A percentile compares a stretch with the other conserved stretches of the same genome.
phyloP scores from a whole-genome alignment of 495 filamentous ascomycete species.

The Daldinia vernicosa region DNA sequence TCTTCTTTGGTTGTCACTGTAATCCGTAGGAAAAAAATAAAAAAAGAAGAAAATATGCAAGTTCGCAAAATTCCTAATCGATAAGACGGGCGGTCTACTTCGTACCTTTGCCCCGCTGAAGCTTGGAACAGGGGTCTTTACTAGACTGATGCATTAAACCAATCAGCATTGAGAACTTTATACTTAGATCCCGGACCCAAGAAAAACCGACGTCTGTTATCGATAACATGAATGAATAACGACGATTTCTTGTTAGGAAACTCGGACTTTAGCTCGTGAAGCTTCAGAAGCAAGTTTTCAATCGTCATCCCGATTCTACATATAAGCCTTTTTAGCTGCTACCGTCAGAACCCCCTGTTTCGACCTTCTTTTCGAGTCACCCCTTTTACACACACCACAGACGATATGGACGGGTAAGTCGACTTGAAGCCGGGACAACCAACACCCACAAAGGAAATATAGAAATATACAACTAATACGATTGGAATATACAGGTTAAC shows the following conservation, averaged over 20 bases:
- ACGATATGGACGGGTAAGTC: constrained; percentile 44
- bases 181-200: neutral
- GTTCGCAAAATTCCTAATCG: constrained; percentile 35
- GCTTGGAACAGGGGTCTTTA: constrained; percentile 7
- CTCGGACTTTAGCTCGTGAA: neutral
- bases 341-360: neutral
- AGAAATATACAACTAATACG: constrained; percentile 20
- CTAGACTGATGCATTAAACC: neutral
- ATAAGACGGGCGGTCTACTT: constrained; percentile 28
- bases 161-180: neutral
- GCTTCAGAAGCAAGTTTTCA: neutral
- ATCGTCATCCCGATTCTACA: neutral
- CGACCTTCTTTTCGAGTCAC: neutral
- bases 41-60: constrained; percentile 3
- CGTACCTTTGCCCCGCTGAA: constrained; percentile 24
- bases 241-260: neutral
- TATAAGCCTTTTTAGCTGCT: neutral
- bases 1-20: neutral
- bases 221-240: neutral
- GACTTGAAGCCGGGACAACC: neutral
- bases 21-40: constrained; percentile 9
- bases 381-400: neutral
- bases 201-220: constrained; percentile 1
- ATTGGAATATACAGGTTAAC: constrained; percentile 64
- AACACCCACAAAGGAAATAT: neutral